phyloP scores from a whole-genome alignment of 371 early-diverging fungal species.

The Mortierella sp. region DNA sequence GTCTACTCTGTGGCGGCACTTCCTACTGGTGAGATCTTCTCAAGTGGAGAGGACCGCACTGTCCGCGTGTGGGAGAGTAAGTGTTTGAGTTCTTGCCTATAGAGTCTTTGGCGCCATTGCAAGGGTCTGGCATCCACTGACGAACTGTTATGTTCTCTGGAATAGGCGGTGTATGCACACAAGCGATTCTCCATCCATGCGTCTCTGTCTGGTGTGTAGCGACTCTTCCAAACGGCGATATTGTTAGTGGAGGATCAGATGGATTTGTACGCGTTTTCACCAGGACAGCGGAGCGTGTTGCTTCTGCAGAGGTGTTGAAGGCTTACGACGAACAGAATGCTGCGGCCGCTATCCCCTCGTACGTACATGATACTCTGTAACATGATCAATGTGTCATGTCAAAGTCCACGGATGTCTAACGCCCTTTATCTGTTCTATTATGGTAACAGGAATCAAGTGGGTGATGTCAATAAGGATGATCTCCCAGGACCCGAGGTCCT shows the following conservation, averaged over 20 bases:
- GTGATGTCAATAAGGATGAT: slow-evolving; percentile 85
- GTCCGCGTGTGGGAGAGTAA: slow-evolving; percentile 89
- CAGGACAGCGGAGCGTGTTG: slow-evolving; percentile 67
- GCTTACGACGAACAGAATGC: slow-evolving; percentile 82
- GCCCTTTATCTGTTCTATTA: neutral
- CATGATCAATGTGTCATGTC: neutral
- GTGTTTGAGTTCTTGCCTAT: neutral
- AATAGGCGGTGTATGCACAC: slow-evolving; percentile 71
- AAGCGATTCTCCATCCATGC: slow-evolving; percentile 89
- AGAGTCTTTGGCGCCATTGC: neutral
- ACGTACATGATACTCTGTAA: slow-evolving; percentile 40
- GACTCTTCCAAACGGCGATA: slow-evolving; percentile 84
- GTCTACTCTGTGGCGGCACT: slow-evolving; percentile 84
- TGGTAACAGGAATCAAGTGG: slow-evolving; percentile 78
- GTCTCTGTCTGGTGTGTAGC: slow-evolving; percentile 93
- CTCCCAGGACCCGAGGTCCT: slow-evolving; percentile 85
- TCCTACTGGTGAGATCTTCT: slow-evolving; percentile 83
- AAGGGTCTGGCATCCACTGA: no score
- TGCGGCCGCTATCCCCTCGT: slow-evolving; percentile 78
- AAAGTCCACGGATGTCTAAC: no score
- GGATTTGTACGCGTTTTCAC: slow-evolving; percentile 86
- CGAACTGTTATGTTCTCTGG: no score
- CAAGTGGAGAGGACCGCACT: slow-evolving; percentile 94
- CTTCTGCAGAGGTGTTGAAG: slow-evolving; percentile 65
- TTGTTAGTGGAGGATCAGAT: slow-evolving; percentile 90